Conservation (phyloP, 495 filamentous ascomycete genomes). For the Neurospora tetraspora region DNA sequence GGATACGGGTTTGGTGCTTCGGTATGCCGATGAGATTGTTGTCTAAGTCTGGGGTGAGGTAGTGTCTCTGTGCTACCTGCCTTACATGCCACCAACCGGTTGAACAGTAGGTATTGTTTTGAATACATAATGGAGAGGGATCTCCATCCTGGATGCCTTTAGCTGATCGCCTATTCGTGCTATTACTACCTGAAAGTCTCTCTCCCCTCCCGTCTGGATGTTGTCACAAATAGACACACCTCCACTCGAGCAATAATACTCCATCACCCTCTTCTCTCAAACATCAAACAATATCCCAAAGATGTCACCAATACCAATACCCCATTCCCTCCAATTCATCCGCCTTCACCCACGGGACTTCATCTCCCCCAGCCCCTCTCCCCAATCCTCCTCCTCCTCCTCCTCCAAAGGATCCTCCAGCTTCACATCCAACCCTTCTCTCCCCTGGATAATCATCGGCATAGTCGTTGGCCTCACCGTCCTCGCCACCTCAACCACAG, state of each 20-base stretch:
- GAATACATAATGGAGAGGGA: neutral
- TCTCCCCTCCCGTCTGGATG: neutral
- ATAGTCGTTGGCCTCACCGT: constrained; percentile 20
- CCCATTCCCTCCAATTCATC: too few species aligned
- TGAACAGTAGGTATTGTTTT: neutral
- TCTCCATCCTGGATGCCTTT: neutral
- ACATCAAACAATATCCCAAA: neutral
- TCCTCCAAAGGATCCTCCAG: neutral
- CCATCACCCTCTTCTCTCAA: neutral
- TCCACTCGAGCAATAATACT: neutral
- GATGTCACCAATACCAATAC: neutral
- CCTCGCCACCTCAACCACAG: constrained; percentile 14
- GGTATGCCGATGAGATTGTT: neutral
- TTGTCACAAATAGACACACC: neutral
- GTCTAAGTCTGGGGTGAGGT: neutral
- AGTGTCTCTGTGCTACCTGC: neutral
- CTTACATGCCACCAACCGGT: neutral
- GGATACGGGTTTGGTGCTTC: neutral
- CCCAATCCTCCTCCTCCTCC: neutral
- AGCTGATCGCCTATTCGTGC: neutral
- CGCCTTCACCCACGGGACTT: neutral
- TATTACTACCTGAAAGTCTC: neutral
- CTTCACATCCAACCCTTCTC: neutral
- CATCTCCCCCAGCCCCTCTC: neutral
- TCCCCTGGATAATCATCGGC: constrained; percentile 23